Percentiles rank a stretch among this genome's conserved stretches.
Evolutionary conservation across 1,284 basidiomycete species (phyloP).

Genomic region (Tremellales sp.): DNA sequence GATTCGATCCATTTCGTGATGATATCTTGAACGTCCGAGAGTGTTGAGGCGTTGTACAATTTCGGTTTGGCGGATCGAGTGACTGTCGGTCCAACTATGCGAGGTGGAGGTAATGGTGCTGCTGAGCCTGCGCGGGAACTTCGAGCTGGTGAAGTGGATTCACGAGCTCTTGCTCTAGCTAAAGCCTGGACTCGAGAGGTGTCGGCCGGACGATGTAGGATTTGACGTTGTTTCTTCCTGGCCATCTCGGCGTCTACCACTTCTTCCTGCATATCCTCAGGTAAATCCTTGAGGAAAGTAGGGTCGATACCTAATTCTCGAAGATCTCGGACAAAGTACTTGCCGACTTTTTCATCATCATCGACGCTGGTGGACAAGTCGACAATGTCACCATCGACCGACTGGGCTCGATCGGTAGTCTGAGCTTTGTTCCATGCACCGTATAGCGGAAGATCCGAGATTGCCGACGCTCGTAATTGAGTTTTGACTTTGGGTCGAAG

Average conservation of each 20-base stretch:
- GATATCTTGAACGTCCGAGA: slow-evolving; percentile 59
- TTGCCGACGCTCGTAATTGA: slow-evolving; percentile 27
- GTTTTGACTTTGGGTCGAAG: slow-evolving; percentile 42
- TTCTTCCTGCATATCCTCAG: slow-evolving; percentile 65
- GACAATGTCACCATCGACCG: slow-evolving; percentile 7
- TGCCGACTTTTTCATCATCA: slow-evolving; percentile 14
- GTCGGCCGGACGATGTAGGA: slow-evolving; percentile 49
- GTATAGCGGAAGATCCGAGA: slow-evolving; percentile 36
- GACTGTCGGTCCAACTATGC: slow-evolving; percentile 18
- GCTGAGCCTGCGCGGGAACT: slow-evolving; percentile 16
- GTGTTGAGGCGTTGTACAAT: slow-evolving; percentile 49
- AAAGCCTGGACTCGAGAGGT: slow-evolving; percentile 20
- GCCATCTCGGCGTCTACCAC: slow-evolving; percentile 57
- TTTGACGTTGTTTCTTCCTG: slow-evolving; percentile 11
- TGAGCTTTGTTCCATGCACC: slow-evolving; percentile 29
- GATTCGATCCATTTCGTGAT: slow-evolving; percentile 68
- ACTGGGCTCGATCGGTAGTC: background rate
- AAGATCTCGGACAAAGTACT: slow-evolving; percentile 53
- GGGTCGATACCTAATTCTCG: slow-evolving; percentile 63
- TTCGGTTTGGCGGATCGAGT: slow-evolving; percentile 33
- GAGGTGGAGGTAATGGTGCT: slow-evolving; percentile 11
- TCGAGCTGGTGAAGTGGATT: slow-evolving; percentile 20
- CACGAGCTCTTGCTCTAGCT: slow-evolving; percentile 6
- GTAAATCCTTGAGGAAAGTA: slow-evolving; percentile 66
- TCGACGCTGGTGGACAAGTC: slow-evolving; percentile 13